Evolutionary conservation across 352 stramenopile genomes (phyloP), one percentile per base, ranked within the genome.

Genomic region (Globisporangium carolinianum): DNA sequence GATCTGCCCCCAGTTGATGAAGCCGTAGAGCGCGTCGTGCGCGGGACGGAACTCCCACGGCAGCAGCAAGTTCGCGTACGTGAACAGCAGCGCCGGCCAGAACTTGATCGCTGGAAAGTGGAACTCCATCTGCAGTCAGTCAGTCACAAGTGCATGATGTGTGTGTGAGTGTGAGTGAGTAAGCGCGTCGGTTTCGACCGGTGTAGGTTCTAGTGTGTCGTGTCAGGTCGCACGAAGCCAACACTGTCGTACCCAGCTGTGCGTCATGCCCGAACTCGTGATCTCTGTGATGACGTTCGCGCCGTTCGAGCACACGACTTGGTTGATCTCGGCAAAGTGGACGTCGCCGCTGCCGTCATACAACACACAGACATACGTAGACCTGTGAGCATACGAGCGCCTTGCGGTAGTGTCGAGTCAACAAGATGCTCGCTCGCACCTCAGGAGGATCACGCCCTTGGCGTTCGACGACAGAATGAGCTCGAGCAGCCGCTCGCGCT

Each of bases 1-100:
- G 47, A 98, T 83, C 51, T 94, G 87, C n/a, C 83, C 93, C 82
- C 94, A 96, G 69, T 98, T 98, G 32, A 96, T 65, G 47, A 87
- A 86, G 32, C 91, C 83, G 54, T 93, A 96, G 62, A 87, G 94
- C 48, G 80, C 61, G 54, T 86, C 61, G 45, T 79, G 60, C 10
- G 71, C 49, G 12, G 79, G 69, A 43, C 79, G 83, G 71, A 90
- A 87, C 57, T 95, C 71, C 84, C 85, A 93, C 53, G 80, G 83
- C 56, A 94, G 53, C 15, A 86, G 51, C 52, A 91, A 52, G 68
- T 90, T 94, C 8, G 71, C 75, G 42, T 81, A 79, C 18, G 85
- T 91, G 58, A 87, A 89, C 37, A 83, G 15, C 42, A 91, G 60
- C 32, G 74, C 73, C 54, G 83, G 77, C 48, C 87, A 66, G 56